Conservation (phyloP, 106 monocot genomes). For the Phalaenopsis aphrodite region DNA sequence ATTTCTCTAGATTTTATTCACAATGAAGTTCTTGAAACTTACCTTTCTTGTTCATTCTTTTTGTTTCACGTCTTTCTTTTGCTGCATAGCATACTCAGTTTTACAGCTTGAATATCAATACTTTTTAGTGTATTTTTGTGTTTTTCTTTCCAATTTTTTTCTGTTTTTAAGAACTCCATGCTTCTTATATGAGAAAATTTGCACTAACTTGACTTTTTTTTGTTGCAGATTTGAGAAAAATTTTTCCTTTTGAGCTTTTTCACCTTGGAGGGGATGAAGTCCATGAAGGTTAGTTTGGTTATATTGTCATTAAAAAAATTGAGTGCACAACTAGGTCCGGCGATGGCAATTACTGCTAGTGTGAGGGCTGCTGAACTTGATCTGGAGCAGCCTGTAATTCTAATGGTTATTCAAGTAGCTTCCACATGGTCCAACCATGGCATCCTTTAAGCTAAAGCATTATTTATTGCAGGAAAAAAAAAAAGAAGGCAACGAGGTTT, state of each 20-base stretch:
- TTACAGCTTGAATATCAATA: neutral
- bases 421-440: neutral
- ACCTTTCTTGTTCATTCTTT: neutral
- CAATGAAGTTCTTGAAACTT: neutral
- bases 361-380: neutral
- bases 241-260: constrained; percentile 90
- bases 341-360: neutral
- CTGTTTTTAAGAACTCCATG: neutral
- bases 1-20: neutral
- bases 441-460: neutral
- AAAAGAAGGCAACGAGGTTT: too few relatives aligned
- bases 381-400: neutral
- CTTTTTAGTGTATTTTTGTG: neutral
- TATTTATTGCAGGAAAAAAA: neutral
- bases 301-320: neutral
- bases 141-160: neutral
- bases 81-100: neutral
- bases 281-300: constrained; percentile 52
- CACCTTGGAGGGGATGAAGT: constrained; percentile 99
- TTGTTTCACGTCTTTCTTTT: neutral
- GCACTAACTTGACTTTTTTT: neutral
- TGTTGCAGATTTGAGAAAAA: constrained; percentile 80
- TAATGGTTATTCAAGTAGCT: neutral
- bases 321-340: neutral
- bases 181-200: neutral